A percentile compares a stretch with the other conserved stretches of the same genome.
phyloP scores from a whole-genome alignment of 225 moss, liverwort and hornwort genomes.

The Straminergon stramineum region DNA sequence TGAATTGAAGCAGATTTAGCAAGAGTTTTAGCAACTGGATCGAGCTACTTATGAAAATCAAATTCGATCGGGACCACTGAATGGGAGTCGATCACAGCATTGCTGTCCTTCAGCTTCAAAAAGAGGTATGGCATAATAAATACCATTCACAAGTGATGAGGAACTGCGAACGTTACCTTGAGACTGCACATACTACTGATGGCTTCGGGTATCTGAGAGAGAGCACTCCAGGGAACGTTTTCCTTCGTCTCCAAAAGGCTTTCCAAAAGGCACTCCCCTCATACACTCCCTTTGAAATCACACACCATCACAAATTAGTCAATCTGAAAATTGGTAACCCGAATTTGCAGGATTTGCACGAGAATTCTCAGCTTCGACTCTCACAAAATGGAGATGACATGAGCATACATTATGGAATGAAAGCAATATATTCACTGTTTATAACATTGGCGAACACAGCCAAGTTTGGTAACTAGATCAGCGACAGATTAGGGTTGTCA shows the following conservation, averaged over 20 bases:
- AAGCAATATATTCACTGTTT: no score
- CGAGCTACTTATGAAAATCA: background rate
- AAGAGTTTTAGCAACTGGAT: background rate
- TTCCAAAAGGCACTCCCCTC: background rate
- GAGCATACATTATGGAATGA: background rate
- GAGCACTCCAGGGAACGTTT: background rate
- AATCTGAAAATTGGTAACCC: background rate
- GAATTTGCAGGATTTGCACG: background rate
- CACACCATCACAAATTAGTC: background rate
- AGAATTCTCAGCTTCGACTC: background rate
- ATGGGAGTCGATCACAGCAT: background rate
- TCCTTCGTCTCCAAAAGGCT: background rate
- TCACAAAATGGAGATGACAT: background rate
- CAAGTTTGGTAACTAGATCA: background rate
- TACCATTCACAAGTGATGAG: background rate
- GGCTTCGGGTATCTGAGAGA: background rate
- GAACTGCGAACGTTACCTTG: background rate
- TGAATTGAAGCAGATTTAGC: background rate
- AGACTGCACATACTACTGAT: background rate
- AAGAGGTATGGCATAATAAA: background rate
- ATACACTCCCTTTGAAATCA: constrained; percentile 10
- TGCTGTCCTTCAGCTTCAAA: background rate
- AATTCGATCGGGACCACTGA: background rate
- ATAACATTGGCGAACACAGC: background rate
- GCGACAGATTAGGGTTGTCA: background rate